A percentile compares a stretch with the other conserved stretches of the same genome.
phyloP scores from a whole-genome alignment of 192 early-diverging fungal species.

The Allomyces javanicus region DNA sequence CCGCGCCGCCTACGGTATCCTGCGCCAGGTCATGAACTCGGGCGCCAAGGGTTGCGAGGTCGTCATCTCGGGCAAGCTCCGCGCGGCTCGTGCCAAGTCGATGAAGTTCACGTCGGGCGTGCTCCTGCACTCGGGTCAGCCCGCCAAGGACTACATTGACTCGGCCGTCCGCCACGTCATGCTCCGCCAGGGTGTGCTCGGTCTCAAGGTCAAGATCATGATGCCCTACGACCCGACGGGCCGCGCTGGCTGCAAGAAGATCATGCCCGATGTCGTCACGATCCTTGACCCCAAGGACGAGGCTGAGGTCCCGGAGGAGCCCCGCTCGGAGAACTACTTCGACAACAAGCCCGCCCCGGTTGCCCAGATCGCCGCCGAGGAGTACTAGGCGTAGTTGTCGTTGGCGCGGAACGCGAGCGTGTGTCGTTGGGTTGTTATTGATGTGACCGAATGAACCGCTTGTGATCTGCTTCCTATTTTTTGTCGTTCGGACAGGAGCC shows the following conservation, averaged over 20 bases:
- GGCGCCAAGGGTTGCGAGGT: slow-evolving; percentile 99
- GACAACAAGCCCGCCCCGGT: neutral
- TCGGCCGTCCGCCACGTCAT: slow-evolving; percentile 90
- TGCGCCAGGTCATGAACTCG: slow-evolving; percentile 97
- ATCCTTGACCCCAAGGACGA: slow-evolving; percentile 30
- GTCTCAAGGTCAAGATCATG: slow-evolving; percentile 99
- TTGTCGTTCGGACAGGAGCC: too few relatives aligned
- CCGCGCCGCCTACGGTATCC: slow-evolving; percentile 93
- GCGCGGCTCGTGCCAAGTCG: slow-evolving; percentile 98
- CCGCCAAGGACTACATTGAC: slow-evolving; percentile 89
- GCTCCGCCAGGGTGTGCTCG: slow-evolving; percentile 94
- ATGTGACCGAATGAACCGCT: too few relatives aligned
- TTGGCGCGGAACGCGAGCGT: too few relatives aligned
- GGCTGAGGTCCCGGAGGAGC: neutral
- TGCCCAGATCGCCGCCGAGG: too few relatives aligned
- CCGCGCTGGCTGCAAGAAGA: slow-evolving; percentile 79
- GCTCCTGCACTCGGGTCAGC: slow-evolving; percentile 99
- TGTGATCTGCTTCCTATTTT: too few relatives aligned
- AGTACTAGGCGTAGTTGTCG: too few relatives aligned
- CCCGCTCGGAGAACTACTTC: neutral
- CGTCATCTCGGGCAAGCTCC: slow-evolving; percentile 96
- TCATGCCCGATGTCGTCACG: slow-evolving; percentile 87
- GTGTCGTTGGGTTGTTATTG: too few relatives aligned
- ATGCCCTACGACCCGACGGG: slow-evolving; percentile 67
- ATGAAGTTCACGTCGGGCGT: slow-evolving; percentile 99